These are phyloP conservation scores for Solanum tarijense DNA, from an alignment of 257 asterid genomes.

Conservation along the genomic window DNA sequence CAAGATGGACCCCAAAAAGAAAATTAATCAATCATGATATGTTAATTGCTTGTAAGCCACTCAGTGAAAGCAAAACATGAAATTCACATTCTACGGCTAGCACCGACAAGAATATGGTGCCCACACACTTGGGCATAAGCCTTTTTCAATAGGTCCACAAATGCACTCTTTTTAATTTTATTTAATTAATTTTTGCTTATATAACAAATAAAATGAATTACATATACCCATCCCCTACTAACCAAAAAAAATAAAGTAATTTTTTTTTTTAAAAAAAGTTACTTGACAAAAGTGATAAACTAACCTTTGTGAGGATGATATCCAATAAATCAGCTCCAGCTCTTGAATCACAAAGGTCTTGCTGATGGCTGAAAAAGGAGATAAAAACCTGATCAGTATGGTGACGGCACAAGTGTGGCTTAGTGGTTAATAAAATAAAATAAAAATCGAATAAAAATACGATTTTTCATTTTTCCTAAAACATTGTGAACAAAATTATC, in stretches of 20 bases:
- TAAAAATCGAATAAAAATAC: neutral
- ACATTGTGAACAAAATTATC: neutral
- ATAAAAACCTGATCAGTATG: neutral
- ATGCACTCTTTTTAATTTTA: neutral
- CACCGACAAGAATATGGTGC: neutral
- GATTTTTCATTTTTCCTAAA: too few relatives aligned
- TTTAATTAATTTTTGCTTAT: neutral
- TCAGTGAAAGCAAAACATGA: neutral
- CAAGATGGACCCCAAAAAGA: neutral
- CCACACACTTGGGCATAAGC: neutral
- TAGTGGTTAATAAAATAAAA: too few relatives aligned
- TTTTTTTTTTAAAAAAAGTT: too few relatives aligned
- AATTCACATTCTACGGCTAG: neutral
- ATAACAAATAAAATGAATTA: neutral
- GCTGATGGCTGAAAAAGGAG: constrained; percentile 47
- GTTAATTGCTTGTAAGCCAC: neutral
- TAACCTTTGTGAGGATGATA: constrained; percentile 63
- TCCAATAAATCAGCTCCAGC: constrained; percentile 84
- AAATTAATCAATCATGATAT: neutral
- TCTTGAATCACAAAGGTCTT: constrained; percentile 61
- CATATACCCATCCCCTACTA: neutral
- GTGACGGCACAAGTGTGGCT: accelerated
- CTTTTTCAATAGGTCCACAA: neutral
- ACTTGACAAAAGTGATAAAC: neutral
- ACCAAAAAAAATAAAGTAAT: neutral